Conservation (phyloP, 352 stramenopile species). For the Blastocystis sp. region DNA sequence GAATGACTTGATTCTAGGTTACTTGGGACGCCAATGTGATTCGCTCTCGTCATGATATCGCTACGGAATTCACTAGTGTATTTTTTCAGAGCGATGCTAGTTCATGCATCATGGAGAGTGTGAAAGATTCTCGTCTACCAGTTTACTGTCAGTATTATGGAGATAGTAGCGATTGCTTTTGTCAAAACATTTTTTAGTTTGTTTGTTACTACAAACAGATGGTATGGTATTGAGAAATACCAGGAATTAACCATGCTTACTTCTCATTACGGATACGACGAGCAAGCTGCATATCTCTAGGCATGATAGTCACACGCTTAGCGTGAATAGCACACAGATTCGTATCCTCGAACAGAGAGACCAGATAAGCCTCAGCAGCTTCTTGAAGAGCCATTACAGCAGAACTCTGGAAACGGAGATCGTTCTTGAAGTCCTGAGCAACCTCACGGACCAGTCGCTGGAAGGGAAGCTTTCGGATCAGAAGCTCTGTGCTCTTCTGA, state of each 20-base stretch:
- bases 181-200: constrained; percentile 14
- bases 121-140: background rate
- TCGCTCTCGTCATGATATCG: background rate
- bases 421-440: constrained; percentile 85
- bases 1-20: background rate
- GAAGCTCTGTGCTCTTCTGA: constrained; percentile 81
- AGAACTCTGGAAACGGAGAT: constrained; percentile 91
- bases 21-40: background rate
- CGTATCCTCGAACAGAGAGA: constrained; percentile 86
- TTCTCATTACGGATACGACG: constrained; percentile 70
- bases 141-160: constrained; percentile 33
- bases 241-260: constrained; percentile 5
- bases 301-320: constrained; percentile 89
- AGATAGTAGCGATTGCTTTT: background rate
- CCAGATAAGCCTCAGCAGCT: constrained; percentile 85
- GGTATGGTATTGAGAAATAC: constrained; percentile 63
- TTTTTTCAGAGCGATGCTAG: background rate
- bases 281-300: constrained; percentile 86
- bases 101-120: background rate
- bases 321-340: constrained; percentile 87
- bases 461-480: constrained; percentile 80
- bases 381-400: constrained; percentile 87
- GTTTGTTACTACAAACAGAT: constrained; percentile 56
- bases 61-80: background rate
- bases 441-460: constrained; percentile 75